A percentile compares a stretch with the other conserved stretches of the same genome.
These are phyloP conservation scores for Hibiscus tridactylites DNA, from an alignment of 345 rosid genomes.

Conservation along the genomic window DNA sequence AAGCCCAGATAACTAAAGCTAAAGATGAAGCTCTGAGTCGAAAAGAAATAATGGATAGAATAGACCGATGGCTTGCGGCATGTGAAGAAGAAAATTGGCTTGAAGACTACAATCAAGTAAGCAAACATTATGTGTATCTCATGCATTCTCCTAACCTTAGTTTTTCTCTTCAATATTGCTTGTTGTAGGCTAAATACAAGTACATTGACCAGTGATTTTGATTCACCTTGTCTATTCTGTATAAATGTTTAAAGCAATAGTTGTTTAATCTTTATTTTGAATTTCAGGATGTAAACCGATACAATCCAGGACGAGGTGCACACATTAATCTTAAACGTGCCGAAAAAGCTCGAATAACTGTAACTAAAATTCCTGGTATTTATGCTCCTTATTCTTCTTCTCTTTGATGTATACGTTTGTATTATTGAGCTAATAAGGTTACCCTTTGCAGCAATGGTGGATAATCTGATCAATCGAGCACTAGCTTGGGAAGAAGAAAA, in stretches of 20 bases:
- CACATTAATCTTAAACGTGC: conserved; percentile 93
- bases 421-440: conserved; percentile 3
- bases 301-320: conserved; percentile 87
- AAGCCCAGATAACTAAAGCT: conserved; percentile 61
- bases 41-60: conserved; percentile 88
- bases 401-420: background rate
- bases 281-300: conserved; percentile 68
- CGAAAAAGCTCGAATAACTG: conserved; percentile 74
- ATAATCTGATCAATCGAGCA: conserved; percentile 68
- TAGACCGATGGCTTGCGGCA: conserved; percentile 88
- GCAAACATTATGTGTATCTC: conserved; percentile 2
- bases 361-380: conserved; percentile 80
- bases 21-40: conserved; percentile 82
- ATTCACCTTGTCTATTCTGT: background rate
- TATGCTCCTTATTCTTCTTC: background rate
- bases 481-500: conserved; percentile 74
- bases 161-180: background rate
- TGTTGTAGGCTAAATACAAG: background rate
- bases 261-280: background rate
- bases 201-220: background rate
- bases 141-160: background rate
- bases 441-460: conserved; percentile 60
- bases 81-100: conserved; percentile 98
- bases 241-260: background rate
- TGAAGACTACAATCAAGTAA: conserved; percentile 82